Evolutionary conservation across 2,329 filamentous ascomycete species (phyloP).

Genomic region (Diplodia intermedia): DNA sequence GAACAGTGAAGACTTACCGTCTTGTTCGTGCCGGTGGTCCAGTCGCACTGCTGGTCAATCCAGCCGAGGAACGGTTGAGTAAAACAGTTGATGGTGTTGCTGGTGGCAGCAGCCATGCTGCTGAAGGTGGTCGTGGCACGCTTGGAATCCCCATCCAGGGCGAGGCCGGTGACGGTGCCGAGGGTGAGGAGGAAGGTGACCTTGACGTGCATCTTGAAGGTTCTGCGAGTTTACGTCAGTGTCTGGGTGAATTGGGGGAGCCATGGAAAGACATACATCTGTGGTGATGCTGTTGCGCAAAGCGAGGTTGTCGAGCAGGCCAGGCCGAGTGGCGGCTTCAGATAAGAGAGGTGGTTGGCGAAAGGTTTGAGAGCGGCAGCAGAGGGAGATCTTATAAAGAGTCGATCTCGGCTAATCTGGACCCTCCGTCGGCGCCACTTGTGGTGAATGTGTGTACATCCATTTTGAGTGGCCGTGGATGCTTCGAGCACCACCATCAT

Average conservation of each 20-base stretch:
- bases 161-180: not conserved
- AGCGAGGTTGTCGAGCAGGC: not conserved
- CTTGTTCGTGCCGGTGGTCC: no score
- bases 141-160: no score
- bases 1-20: no score
- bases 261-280: not conserved
- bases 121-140: no score
- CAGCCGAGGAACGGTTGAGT: not conserved
- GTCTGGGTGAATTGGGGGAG: not conserved
- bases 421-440: not conserved
- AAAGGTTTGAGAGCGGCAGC: not conserved
- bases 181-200: not conserved
- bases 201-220: not conserved
- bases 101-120: not conserved
- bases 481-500: no score
- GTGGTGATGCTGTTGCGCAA: not conserved
- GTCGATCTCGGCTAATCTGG: not conserved
- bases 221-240: not conserved
- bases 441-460: not conserved
- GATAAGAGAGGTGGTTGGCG: not conserved
- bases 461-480: not conserved
- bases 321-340: not conserved
- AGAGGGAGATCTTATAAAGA: not conserved
- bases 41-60: not conserved
- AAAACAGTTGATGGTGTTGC: not conserved